These are phyloP conservation scores for Arthrobotrys iridis DNA, from an alignment of 2,329 filamentous ascomycete genomes.

Conservation along the genomic window DNA sequence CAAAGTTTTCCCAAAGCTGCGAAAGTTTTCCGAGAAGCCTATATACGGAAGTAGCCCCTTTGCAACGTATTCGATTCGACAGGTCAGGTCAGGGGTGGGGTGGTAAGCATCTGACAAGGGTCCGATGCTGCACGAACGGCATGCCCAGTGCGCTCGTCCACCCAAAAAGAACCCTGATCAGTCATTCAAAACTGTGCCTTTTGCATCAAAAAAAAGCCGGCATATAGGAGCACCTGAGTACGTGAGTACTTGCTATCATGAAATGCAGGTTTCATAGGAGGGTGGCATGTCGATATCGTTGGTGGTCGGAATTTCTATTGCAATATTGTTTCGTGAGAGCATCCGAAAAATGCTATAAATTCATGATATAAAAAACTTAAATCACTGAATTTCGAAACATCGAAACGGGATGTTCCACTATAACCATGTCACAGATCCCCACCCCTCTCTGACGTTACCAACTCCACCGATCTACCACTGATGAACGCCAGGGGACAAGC, in stretches of 20 bases:
- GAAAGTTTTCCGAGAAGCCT: conserved; percentile 1
- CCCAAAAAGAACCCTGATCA: background rate
- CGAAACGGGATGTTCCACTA: background rate
- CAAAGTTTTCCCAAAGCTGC: conserved; percentile 3
- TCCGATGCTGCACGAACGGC: conserved; percentile 42
- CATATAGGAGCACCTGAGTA: conserved; percentile 12
- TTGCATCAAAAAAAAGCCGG: conserved; percentile 7
- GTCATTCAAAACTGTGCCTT: background rate
- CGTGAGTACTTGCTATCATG: background rate
- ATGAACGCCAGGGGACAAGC: conserved; percentile 21
- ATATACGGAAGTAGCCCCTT: conserved; percentile 25
- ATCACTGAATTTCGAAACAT: background rate
- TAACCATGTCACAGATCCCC: conserved; percentile 11
- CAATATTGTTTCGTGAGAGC: no score
- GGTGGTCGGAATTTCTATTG: conserved; percentile 7
- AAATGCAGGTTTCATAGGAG: background rate
- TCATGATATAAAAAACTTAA: background rate
- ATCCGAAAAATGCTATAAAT: no score
- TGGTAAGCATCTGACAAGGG: conserved; percentile 48
- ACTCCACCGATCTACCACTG: conserved; percentile 30
- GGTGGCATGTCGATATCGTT: background rate
- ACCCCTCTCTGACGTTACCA: conserved; percentile 30
- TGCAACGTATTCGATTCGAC: conserved; percentile 41
- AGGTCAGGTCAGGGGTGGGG: conserved; percentile 36
- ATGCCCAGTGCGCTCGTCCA: conserved; percentile 32